phyloP scores from a whole-genome alignment of 1,284 basidiomycete genomes.

The Porodaedalea pini region DNA sequence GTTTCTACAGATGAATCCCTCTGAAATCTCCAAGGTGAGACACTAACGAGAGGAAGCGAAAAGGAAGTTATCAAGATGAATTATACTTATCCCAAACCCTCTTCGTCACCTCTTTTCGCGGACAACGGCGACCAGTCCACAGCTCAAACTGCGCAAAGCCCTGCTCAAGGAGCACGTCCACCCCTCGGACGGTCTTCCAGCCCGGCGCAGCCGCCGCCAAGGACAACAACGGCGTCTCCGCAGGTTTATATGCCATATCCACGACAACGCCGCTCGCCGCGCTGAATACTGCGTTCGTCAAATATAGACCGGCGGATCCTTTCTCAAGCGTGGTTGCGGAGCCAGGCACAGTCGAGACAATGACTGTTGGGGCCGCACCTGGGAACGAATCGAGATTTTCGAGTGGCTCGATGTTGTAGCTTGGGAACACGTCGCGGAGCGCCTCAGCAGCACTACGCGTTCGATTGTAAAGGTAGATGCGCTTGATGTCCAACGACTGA shows the following conservation, averaged over 20 bases:
- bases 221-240: slow-evolving; percentile 63
- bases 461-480: slow-evolving; percentile 84
- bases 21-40: no score
- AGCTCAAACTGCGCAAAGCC: slow-evolving; percentile 46
- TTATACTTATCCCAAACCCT: slow-evolving; percentile 49
- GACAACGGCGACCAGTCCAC: slow-evolving; percentile 55
- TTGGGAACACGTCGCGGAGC: slow-evolving; percentile 66
- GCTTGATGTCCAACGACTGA: slow-evolving; percentile 60
- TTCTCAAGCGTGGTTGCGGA: slow-evolving; percentile 52
- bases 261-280: slow-evolving; percentile 63
- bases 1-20: background rate
- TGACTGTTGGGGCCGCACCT: slow-evolving; percentile 54
- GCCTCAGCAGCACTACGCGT: slow-evolving; percentile 70
- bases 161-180: slow-evolving; percentile 71
- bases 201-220: slow-evolving; percentile 75
- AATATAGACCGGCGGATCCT: slow-evolving; percentile 41
- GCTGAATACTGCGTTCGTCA: slow-evolving; percentile 55
- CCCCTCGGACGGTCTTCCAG: slow-evolving; percentile 76
- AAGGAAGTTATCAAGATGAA: background rate
- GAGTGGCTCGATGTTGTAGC: slow-evolving; percentile 60
- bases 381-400: slow-evolving; percentile 57
- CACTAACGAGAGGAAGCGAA: background rate
- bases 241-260: slow-evolving; percentile 91
- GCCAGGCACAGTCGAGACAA: slow-evolving; percentile 86
- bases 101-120: slow-evolving; percentile 43